These are phyloP conservation scores for Starmerella lactis-condensi DNA, from an alignment of 805 yeast genomes.

Conservation along the genomic window DNA sequence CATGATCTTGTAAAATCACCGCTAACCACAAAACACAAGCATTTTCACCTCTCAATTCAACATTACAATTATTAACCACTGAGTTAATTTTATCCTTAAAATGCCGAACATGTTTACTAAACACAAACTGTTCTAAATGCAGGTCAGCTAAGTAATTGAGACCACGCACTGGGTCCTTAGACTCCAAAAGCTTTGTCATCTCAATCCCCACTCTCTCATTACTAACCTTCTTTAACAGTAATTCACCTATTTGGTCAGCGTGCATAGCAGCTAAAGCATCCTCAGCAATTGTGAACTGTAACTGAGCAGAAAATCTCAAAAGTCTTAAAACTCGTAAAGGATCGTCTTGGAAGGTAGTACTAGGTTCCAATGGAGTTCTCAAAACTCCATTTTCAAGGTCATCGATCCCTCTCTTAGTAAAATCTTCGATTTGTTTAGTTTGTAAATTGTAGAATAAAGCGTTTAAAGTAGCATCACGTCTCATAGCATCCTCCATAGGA, in stretches of 20 bases:
- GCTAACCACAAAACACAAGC: too few relatives aligned
- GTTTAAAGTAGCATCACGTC: conserved; percentile 91
- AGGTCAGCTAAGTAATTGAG: conserved; percentile 38
- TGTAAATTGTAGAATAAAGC: conserved; percentile 76
- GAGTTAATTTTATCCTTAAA: too few relatives aligned
- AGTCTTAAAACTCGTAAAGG: conserved; percentile 78
- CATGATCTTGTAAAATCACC: conserved; percentile 28
- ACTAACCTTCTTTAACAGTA: conserved; percentile 57
- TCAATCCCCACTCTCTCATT: conserved; percentile 83
- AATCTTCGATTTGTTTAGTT: conserved; percentile 58
- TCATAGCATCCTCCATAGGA: conserved; percentile 71
- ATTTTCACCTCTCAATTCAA: too few relatives aligned
- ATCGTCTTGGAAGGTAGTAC: conserved; percentile 77
- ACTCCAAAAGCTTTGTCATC: conserved; percentile 53
- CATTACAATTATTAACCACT: too few relatives aligned
- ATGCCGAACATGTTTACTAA: too few relatives aligned
- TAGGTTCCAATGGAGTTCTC: conserved; percentile 75
- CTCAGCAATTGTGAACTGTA: conserved; percentile 44
- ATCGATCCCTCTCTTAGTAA: conserved; percentile 53
- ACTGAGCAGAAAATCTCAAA: conserved; percentile 69
- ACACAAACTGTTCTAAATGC: conserved; percentile 39
- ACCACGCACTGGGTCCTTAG: conserved; percentile 45
- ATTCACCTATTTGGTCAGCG: conserved; percentile 34
- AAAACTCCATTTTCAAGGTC: conserved; percentile 56
- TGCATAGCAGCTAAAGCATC: conserved; percentile 47